These are phyloP conservation scores for Tulasnella sp. DNA, from an alignment of 768 basidiomycete species.

Conservation along the genomic window DNA sequence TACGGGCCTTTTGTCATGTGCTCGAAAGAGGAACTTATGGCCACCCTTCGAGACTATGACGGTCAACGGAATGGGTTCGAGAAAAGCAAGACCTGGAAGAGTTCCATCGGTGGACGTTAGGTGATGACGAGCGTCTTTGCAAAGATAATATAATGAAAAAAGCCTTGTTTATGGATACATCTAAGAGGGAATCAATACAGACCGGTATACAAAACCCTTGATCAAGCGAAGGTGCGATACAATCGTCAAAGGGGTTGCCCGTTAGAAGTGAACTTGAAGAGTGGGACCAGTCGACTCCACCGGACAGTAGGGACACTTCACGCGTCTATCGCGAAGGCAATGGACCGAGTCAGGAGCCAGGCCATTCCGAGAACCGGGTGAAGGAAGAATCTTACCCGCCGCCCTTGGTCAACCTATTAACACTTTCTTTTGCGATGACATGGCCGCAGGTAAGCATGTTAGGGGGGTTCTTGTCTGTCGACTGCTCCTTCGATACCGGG, in stretches of 20 bases:
- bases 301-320: conserved; percentile 97
- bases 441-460: conserved; percentile 98
- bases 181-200: background rate
- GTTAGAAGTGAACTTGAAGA: conserved; percentile 14
- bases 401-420: conserved; percentile 79
- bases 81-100: conserved; percentile 77
- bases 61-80: conserved; percentile 71
- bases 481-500: conserved; percentile 95
- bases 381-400: conserved; percentile 52
- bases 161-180: conserved; percentile 1
- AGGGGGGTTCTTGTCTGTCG: conserved; percentile 84
- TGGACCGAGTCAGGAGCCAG: background rate
- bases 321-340: conserved; percentile 41
- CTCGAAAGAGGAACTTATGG: conserved; percentile 61
- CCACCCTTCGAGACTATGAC: conserved; percentile 54
- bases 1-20: conserved; percentile 82
- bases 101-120: conserved; percentile 45
- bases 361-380: background rate
- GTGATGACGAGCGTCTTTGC: background rate
- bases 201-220: background rate
- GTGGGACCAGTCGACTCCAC: conserved; percentile 33
- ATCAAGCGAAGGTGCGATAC: background rate
- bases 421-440: conserved; percentile 84
- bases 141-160: background rate
- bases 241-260: background rate